A percentile compares a stretch with the other conserved stretches of the same genome.
Evolutionary conservation across 495 filamentous ascomycete genomes (phyloP).

Genomic region (Xylaria palmicola): DNA sequence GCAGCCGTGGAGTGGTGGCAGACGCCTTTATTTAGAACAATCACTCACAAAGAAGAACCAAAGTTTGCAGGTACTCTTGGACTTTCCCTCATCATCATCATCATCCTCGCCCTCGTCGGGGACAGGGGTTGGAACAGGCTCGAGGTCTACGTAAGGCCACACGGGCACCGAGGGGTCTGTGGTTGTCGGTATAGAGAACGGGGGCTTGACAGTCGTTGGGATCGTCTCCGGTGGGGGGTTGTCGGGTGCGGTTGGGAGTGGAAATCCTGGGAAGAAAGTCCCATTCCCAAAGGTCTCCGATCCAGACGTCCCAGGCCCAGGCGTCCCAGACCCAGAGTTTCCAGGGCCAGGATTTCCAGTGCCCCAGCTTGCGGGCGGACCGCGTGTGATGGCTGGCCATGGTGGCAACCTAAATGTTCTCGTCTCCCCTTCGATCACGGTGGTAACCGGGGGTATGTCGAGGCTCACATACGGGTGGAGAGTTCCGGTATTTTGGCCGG

Average conservation of each 20-base stretch:
- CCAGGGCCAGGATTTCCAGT: background rate
- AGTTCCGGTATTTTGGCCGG: background rate
- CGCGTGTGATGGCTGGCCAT: background rate
- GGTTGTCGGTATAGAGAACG: background rate
- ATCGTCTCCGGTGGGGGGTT: background rate
- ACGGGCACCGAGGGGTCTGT: background rate
- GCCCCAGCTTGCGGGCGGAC: background rate
- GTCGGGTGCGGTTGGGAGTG: background rate
- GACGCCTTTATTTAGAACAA: background rate
- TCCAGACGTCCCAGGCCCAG: background rate
- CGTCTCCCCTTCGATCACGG: background rate
- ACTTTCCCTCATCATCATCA: background rate
- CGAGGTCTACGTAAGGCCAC: background rate
- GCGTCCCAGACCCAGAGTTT: background rate
- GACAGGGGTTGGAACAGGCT: background rate
- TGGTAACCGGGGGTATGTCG: conserved; percentile 1
- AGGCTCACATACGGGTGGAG: background rate
- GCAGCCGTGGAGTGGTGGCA: background rate
- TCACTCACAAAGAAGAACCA: conserved; percentile 8
- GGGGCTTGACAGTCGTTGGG: background rate
- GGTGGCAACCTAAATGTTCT: background rate
- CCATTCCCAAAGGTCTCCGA: background rate
- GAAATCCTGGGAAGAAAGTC: background rate
- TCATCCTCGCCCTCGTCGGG: conserved; percentile 5
- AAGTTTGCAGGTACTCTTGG: conserved; percentile 4